Evolutionary conservation across 495 filamentous ascomycete species (phyloP).

Genomic region (Paragyromitra xinjiangensis): DNA sequence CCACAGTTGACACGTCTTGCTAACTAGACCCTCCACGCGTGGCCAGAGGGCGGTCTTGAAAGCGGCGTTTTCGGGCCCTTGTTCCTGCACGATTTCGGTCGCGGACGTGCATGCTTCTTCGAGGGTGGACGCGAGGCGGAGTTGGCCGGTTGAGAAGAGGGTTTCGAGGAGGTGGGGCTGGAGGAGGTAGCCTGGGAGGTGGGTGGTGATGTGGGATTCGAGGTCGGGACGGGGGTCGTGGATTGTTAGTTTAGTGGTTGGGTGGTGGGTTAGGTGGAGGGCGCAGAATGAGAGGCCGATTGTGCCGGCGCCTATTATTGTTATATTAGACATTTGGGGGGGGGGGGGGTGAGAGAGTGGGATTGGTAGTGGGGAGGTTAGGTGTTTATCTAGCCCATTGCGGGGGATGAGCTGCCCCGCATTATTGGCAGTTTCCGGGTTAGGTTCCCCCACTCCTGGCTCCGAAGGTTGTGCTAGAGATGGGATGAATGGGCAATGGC

Average conservation of each 20-base stretch:
- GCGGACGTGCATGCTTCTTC: constrained; percentile 59
- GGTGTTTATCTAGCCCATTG: background rate
- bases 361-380: background rate
- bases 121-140: constrained; percentile 60
- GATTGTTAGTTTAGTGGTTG: constrained; percentile 61
- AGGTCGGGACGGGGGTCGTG: constrained; percentile 66
- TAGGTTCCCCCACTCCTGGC: background rate
- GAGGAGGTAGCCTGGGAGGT: constrained; percentile 59
- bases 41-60: constrained; percentile 67
- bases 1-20: constrained; percentile 61
- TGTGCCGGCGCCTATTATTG: constrained; percentile 67
- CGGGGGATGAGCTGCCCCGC: background rate
- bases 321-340: constrained; percentile 57
- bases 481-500: background rate
- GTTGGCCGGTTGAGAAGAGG: constrained; percentile 55
- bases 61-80: constrained; percentile 65
- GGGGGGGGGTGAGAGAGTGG: too few species aligned
- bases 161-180: constrained; percentile 33
- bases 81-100: constrained; percentile 68
- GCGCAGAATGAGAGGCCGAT: constrained; percentile 70
- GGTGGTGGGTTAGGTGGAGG: constrained; percentile 63
- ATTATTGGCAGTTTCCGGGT: background rate
- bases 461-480: background rate
- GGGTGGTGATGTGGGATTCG: constrained; percentile 60
- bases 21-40: constrained; percentile 62